Evolutionary conservation across 441 rosid genomes (phyloP), one percentile per base, ranked within the genome.

Genomic region (Pelargonium cotyledonis): DNA sequence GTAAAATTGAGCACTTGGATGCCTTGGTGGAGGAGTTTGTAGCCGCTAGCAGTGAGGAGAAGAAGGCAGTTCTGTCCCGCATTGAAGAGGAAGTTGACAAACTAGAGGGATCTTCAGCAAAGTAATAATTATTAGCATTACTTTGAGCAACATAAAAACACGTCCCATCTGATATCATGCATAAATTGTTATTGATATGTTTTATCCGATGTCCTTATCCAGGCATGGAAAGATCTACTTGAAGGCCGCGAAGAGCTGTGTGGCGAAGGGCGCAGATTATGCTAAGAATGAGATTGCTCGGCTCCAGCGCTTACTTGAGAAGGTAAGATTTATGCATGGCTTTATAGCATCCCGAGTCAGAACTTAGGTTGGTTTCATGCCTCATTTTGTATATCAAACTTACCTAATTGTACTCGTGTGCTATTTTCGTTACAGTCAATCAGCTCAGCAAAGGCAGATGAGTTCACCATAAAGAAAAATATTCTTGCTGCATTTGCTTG

Each of bases 401-500:
- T 55, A 7, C 61, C 18, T 2, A 7, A 55, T 55, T 15, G 2
- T 55, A 18, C 5, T 15, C 0, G 23, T 55, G 9, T 40, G 43
- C 7, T 6, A 55, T 16, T n/a, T 64, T 46, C 44, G 63, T 29
- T 77, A 83, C 89, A 89, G 97, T 82, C 97, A 1, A 85, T 95
- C 73, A 95, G 96, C 83, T 79, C 95, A 23, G 82, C 77, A 9
- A 94, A 94, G 84, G 96, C 89, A 16, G 99, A 94, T 46, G 97
- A 91, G 67, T 86, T 94, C 76, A 86, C 88, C 40, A 72, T 91
- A 65, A 94, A 91, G 91, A 91, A 82, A 80, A 94, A 91, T 70
- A 83, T 91, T 73, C 80, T 94, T 16, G 73, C 80, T 18, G 57
- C 92, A 63, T 94, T 89, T 69, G 86, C 82, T 72, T 87, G 76